Conservation (phyloP, 441 rosid species). For the Dalechampia spathulata region DNA sequence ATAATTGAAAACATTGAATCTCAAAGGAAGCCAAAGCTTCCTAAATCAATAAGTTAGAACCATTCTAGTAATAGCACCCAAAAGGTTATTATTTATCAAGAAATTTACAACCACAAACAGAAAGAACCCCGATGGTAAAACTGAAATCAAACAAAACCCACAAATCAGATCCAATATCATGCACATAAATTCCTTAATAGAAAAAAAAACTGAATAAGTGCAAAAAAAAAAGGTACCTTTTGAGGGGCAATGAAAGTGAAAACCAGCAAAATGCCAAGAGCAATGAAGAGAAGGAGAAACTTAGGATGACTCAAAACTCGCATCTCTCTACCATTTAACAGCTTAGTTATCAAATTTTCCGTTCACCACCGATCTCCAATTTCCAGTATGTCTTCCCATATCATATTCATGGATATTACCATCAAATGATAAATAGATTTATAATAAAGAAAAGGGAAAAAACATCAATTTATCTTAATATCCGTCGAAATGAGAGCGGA, state of each 20-base stretch:
- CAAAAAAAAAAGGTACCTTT: constrained; percentile 27
- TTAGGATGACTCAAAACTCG: constrained; percentile 51
- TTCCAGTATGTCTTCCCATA: constrained; percentile 3
- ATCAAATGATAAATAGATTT: too few species aligned
- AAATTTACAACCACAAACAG: neutral
- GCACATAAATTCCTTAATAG: neutral
- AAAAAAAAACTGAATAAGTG: too few species aligned
- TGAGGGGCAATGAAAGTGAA: constrained; percentile 32
- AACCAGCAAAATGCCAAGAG: constrained; percentile 43
- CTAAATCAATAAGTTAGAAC: neutral
- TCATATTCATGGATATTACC: neutral
- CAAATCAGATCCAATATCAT: constrained; percentile 22
- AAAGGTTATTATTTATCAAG: neutral
- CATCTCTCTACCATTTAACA: constrained; percentile 50
- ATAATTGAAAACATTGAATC: neutral
- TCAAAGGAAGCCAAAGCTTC: neutral
- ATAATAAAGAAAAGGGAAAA: too few species aligned
- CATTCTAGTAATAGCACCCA: neutral
- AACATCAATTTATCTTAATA: neutral
- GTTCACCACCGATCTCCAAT: constrained; percentile 3
- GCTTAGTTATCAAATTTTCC: neutral
- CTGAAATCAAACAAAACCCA: constrained; percentile 3
- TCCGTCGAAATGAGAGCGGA: neutral
- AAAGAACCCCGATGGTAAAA: constrained; percentile 1
- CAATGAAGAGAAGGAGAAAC: constrained; percentile 42